A percentile compares a stretch with the other conserved stretches of the same genome.
These are phyloP conservation scores for Letharia columbiana DNA, from an alignment of 495 filamentous ascomycete genomes.

Conservation along the genomic window DNA sequence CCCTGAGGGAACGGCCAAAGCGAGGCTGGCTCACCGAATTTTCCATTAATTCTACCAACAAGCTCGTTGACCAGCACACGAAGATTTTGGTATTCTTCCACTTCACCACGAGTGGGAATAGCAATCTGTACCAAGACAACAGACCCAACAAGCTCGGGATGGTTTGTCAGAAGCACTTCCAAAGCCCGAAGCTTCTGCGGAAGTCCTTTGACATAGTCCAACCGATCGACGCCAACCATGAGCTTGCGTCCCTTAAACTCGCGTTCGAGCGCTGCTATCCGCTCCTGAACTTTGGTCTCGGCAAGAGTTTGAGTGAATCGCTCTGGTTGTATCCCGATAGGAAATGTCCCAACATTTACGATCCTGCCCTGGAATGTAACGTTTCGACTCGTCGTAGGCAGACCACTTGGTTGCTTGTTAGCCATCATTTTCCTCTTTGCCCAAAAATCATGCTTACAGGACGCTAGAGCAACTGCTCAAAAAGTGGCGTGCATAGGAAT, in stretches of 20 bases:
- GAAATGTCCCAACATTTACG: conserved; percentile 72
- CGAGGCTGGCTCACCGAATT: conserved; percentile 52
- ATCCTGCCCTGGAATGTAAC: conserved; percentile 68
- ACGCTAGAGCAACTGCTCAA: conserved; percentile 76
- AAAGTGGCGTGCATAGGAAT: conserved; percentile 88
- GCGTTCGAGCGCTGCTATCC: conserved; percentile 66
- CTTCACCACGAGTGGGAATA: conserved; percentile 82
- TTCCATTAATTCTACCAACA: conserved; percentile 86
- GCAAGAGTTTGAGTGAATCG: conserved; percentile 85
- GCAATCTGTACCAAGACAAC: conserved; percentile 90
- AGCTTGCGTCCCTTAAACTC: conserved; percentile 82
- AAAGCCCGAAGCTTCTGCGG: conserved; percentile 88
- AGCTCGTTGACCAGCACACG: conserved; percentile 83
- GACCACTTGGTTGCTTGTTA: conserved; percentile 43
- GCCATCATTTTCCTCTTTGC: conserved; percentile 10
- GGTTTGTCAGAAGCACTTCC: conserved; percentile 81
- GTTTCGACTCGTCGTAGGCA: conserved; percentile 73
- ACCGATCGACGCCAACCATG: conserved; percentile 84
- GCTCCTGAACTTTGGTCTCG: conserved; percentile 67
- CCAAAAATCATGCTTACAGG: conserved; percentile 45
- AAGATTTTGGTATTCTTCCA: conserved; percentile 93
- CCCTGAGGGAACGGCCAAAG: not conserved
- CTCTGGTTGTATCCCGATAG: conserved; percentile 92
- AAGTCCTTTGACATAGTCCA: conserved; percentile 97
- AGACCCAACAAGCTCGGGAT: conserved; percentile 86